Conservation (phyloP, 352 stramenopile genomes). For the Halophytophthora polymorphica region DNA sequence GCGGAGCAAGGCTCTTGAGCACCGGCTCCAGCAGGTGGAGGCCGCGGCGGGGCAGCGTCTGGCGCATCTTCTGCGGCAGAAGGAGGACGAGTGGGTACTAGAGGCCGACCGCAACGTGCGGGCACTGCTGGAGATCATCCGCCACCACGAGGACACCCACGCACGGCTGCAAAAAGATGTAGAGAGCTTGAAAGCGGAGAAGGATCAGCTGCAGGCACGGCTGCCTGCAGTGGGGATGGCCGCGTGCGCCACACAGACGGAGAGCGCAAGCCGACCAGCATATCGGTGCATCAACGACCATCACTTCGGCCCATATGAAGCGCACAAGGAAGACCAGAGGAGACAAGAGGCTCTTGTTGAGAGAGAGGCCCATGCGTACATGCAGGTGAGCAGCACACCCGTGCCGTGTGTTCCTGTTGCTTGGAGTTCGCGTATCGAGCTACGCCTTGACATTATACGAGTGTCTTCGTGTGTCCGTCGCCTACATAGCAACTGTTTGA, state of each 20-base stretch:
- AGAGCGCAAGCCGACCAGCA: too few relatives aligned
- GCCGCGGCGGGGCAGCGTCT: constrained; percentile 4
- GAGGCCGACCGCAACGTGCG: constrained; percentile 45
- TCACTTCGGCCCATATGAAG: constrained; percentile 5
- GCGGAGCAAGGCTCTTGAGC: constrained; percentile 15
- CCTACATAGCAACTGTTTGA: constrained; percentile 29
- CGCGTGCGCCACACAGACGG: constrained; percentile 25
- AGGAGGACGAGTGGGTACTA: constrained; percentile 34
- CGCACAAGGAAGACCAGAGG: constrained; percentile 3
- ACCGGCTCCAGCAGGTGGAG: constrained; percentile 19
- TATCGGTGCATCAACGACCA: too few relatives aligned
- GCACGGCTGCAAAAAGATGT: constrained; percentile 8
- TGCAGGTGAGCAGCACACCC: constrained; percentile 17
- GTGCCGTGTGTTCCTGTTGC: neutral
- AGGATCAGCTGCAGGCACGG: constrained; percentile 13
- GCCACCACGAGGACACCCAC: constrained; percentile 35
- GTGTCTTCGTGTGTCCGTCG: neutral
- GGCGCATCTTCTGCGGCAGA: constrained; percentile 8
- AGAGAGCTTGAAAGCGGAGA: constrained; percentile 14
- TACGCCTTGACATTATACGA: neutral
- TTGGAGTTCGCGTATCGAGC: neutral
- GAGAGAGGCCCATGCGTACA: constrained; percentile 8
- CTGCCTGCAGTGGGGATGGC: constrained; percentile 10
- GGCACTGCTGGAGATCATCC: constrained; percentile 43
- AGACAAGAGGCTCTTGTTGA: neutral